These are phyloP conservation scores for Eurotiales sp. DNA, from an alignment of 2,329 filamentous ascomycete species.

Conservation along the genomic window DNA sequence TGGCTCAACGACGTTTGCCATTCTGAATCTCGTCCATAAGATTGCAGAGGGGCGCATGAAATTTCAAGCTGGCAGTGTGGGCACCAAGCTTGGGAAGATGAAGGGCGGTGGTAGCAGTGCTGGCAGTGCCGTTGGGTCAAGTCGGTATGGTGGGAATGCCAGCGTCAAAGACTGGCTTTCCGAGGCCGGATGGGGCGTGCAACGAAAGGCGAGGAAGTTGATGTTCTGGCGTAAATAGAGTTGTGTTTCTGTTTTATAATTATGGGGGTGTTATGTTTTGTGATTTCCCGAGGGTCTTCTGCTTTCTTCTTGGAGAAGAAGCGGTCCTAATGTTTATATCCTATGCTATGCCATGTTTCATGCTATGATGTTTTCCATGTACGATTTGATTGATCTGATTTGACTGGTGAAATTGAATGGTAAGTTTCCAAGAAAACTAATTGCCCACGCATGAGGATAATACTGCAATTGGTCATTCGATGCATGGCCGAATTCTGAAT, in stretches of 20 bases:
- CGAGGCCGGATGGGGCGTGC: conserved; percentile 33
- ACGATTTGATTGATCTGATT: no score
- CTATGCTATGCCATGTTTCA: not conserved
- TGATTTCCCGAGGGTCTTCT: not conserved
- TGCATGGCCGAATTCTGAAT: no score
- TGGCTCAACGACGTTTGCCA: conserved; percentile 73
- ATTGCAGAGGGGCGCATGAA: conserved; percentile 82
- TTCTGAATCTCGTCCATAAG: conserved; percentile 80
- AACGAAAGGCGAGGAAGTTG: conserved; percentile 30
- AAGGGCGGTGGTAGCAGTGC: conserved; percentile 8
- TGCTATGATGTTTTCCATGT: no score
- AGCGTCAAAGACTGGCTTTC: conserved; percentile 33
- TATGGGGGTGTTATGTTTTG: conserved; percentile 1
- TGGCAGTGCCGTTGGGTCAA: conserved; percentile 15
- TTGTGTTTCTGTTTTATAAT: not conserved
- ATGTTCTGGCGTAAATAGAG: conserved; percentile 38
- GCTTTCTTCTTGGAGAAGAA: not conserved
- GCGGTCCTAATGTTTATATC: not conserved
- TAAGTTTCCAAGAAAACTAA: no score
- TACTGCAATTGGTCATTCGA: no score
- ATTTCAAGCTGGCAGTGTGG: conserved; percentile 37
- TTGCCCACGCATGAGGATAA: no score
- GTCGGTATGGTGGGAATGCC: conserved; percentile 29
- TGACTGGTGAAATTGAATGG: no score
- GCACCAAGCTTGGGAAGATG: conserved; percentile 2